phyloP scores from a whole-genome alignment of 2,329 filamentous ascomycete species.

The Akanthomyces uredinophilus region DNA sequence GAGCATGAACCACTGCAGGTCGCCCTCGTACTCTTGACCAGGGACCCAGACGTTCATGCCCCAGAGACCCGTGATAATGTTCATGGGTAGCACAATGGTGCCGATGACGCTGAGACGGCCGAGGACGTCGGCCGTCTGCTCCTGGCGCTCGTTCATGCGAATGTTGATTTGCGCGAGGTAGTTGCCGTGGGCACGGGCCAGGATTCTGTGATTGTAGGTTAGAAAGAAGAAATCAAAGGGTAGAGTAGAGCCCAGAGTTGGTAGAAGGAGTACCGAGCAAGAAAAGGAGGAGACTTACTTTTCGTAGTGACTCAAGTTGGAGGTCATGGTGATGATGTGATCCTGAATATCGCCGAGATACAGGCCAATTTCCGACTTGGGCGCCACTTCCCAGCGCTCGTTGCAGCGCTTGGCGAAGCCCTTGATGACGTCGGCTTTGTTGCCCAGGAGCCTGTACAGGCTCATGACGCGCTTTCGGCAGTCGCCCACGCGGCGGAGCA shows the following conservation, averaged over 20 bases:
- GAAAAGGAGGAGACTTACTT: slow-evolving; percentile 54
- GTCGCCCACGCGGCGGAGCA: slow-evolving; percentile 88
- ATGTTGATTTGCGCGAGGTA: slow-evolving; percentile 99
- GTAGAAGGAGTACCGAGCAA: not conserved
- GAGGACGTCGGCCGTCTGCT: slow-evolving; percentile 90
- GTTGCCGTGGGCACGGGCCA: slow-evolving; percentile 87
- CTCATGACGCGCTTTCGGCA: slow-evolving; percentile 97
- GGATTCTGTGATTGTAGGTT: slow-evolving; percentile 54
- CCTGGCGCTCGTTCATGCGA: slow-evolving; percentile 95
- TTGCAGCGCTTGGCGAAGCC: slow-evolving; percentile 98
- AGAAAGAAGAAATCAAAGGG: not conserved
- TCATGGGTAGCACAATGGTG: slow-evolving; percentile 97
- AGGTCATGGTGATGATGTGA: slow-evolving; percentile 98
- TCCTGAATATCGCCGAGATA: slow-evolving; percentile 98
- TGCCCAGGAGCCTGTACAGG: slow-evolving; percentile 84
- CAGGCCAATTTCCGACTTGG: slow-evolving; percentile 90
- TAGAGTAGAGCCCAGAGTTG: not conserved
- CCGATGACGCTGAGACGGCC: slow-evolving; percentile 93
- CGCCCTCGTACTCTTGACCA: slow-evolving; percentile 75
- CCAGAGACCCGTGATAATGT: slow-evolving; percentile 97
- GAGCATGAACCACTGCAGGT: slow-evolving; percentile 69
- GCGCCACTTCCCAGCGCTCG: slow-evolving; percentile 95
- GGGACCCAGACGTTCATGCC: slow-evolving; percentile 98
- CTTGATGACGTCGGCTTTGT: slow-evolving; percentile 98
- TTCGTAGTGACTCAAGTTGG: slow-evolving; percentile 92